Base-by-base conservation (phyloP, 495 filamentous ascomycete genomes). In the Collariella sp. region DNA sequence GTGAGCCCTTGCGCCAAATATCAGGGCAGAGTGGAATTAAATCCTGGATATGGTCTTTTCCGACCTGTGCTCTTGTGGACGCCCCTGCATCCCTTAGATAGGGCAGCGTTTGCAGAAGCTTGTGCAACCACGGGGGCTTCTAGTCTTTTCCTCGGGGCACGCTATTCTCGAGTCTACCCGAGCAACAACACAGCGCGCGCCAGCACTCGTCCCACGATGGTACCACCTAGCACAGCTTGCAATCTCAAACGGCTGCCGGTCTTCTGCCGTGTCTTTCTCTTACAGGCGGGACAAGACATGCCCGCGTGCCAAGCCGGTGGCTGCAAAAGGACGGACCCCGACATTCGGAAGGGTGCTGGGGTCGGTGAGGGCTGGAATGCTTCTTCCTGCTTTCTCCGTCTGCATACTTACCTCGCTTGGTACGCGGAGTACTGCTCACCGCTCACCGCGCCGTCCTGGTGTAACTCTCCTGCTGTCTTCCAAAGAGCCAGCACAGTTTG, bases 181-280 rank as follows among this genome's bases (percentile, higher is more conserved):
- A 33, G 7, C 10, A 11, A 18, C 5, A 4, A 41, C 15, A 22
- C n/a, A 42, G 7, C 7, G 11, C 9, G 19, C 13, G 12, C 35
- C 46, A 7, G 43, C 38, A 23, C 26, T 23, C 38, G 38, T 34
- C 23, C 16, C 16, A 24, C 19, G 40, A 45, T 36, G 38, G 53
- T 55, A 29, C 13, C 15, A 38, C 53, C 34, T 41, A 12, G 24
- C 36, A 55, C 52, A n/a, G 19, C 45, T 49, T 50, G 34, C 29
- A 43, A 24, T 49, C 20, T 41, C 39, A 22, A n/a, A 55, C 45
- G 53, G 53, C 24, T 36, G 36, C 19, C 15, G 24, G 13, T 43
- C 33, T 47, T 35, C 18, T 44, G n/a, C 45, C 45, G 45, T 49
- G 45, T 24, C 45, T 35, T 20, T 12, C 18, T 49, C 13, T 35